phyloP scores from a whole-genome alignment of 805 yeast species.

The Tetrapisispora namnaoensis region DNA sequence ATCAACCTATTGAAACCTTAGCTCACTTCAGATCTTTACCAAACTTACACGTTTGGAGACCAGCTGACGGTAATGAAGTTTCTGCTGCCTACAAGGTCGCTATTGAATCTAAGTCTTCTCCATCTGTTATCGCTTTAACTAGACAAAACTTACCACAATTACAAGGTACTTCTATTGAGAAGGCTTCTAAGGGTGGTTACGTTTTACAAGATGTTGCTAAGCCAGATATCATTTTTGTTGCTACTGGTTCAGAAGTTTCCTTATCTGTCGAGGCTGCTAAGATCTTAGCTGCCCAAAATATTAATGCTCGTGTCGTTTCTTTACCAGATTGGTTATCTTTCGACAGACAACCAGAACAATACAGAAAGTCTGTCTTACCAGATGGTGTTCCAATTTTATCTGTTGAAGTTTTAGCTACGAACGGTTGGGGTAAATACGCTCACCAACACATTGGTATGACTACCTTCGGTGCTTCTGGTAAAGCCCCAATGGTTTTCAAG shows the following conservation, averaged over 20 bases:
- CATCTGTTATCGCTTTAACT: slow-evolving; percentile 65
- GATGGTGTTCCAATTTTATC: slow-evolving; percentile 89
- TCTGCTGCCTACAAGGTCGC: slow-evolving; percentile 74
- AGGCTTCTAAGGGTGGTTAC: slow-evolving; percentile 94
- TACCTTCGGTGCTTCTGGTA: slow-evolving; percentile 96
- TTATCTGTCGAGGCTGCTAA: slow-evolving; percentile 76
- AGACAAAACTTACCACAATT: slow-evolving; percentile 90
- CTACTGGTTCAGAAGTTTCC: slow-evolving; percentile 90
- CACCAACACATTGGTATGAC: slow-evolving; percentile 93
- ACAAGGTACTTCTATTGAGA: slow-evolving; percentile 84
- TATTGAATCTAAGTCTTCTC: slow-evolving; percentile 51
- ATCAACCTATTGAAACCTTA: slow-evolving; percentile 83
- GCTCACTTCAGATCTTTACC: slow-evolving; percentile 83
- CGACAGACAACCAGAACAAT: slow-evolving; percentile 70
- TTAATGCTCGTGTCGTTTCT: slow-evolving; percentile 76
- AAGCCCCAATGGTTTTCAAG: slow-evolving; percentile 72
- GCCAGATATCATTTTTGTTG: slow-evolving; percentile 65
- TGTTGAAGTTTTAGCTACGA: slow-evolving; percentile 83
- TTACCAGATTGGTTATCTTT: slow-evolving; percentile 88
- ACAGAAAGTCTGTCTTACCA: slow-evolving; percentile 80
- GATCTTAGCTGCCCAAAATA: slow-evolving; percentile 43
- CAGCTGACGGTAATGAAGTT: slow-evolving; percentile 85
- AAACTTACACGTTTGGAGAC: slow-evolving; percentile 81
- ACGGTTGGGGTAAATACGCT: slow-evolving; percentile 90
- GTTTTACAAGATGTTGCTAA: slow-evolving; percentile 46